phyloP scores from a whole-genome alignment of 208 protist genomes.

The Crithidia sp. region DNA sequence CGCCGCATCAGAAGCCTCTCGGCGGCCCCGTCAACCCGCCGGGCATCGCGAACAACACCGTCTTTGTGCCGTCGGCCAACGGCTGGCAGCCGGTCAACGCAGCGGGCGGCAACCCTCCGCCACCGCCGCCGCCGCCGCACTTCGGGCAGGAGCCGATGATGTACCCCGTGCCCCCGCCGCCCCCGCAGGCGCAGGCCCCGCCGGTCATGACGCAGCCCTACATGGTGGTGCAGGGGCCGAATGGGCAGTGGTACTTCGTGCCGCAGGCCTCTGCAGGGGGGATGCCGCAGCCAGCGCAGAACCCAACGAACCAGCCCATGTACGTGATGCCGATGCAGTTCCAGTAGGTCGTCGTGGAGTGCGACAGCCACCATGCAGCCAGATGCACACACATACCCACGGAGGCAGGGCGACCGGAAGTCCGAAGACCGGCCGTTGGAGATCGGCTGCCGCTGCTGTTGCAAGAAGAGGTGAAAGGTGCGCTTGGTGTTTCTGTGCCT shows the following conservation, averaged over 20 bases:
- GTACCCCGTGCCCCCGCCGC: constrained; percentile 19
- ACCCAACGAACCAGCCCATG: constrained; percentile 25
- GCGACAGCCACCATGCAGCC: not conserved
- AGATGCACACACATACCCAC: not conserved
- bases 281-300: constrained; percentile 1
- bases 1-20: constrained; percentile 21
- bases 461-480: no score
- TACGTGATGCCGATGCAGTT: constrained; percentile 48
- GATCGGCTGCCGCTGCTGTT: no score
- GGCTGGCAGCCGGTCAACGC: constrained; percentile 22
- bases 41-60: constrained; percentile 10
- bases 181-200: constrained; percentile 14
- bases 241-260: constrained; percentile 43
- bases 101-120: not conserved
- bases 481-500: no score
- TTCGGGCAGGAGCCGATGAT: constrained; percentile 24
- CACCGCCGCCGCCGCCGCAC: constrained; percentile 5
- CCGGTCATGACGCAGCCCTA: constrained; percentile 27
- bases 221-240: constrained; percentile 43
- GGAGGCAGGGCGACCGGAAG: not conserved
- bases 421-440: not conserved
- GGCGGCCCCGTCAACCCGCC: not conserved
- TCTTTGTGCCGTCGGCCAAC: constrained; percentile 28
- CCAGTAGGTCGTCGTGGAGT: not conserved
- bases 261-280: constrained; percentile 12